Conservation (phyloP, 2,329 filamentous ascomycete species). For the Plenodomus tracheiphilus region DNA sequence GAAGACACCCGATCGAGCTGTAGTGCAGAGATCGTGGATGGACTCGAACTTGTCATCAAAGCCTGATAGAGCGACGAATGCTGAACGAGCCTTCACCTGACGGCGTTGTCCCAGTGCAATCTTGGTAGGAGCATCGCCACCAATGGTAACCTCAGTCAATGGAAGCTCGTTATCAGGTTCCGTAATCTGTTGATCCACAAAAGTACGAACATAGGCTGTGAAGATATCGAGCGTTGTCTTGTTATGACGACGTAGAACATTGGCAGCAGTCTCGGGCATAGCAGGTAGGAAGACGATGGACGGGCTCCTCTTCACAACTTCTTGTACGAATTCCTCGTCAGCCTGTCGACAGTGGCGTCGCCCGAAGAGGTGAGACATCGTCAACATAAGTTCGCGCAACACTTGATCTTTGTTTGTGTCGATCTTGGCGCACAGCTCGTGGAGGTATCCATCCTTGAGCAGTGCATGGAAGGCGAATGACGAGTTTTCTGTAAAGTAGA, state of each 20-base stretch:
- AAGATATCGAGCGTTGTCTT: conserved; percentile 67
- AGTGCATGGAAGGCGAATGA: conserved; percentile 78
- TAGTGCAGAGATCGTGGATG: conserved; percentile 69
- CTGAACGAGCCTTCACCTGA: conserved; percentile 61
- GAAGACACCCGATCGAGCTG: conserved; percentile 69
- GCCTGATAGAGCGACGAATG: conserved; percentile 73
- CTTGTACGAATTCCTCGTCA: conserved; percentile 52
- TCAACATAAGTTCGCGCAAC: conserved; percentile 65
- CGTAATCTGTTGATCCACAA: conserved; percentile 65
- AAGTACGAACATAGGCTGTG: conserved; percentile 69
- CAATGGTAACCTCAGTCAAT: conserved; percentile 57
- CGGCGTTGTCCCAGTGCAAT: conserved; percentile 8
- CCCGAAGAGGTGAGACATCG: conserved; percentile 72
- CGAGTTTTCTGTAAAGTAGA: conserved; percentile 77
- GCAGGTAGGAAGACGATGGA: conserved; percentile 68
- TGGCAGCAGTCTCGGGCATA: conserved; percentile 61
- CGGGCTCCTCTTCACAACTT: conserved; percentile 59
- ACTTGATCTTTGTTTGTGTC: conserved; percentile 54
- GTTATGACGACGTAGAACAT: conserved; percentile 66
- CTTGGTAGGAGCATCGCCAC: conserved; percentile 34
- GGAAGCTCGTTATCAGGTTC: conserved; percentile 61
- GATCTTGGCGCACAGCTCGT: conserved; percentile 63
- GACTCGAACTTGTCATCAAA: conserved; percentile 65
- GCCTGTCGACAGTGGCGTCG: conserved; percentile 57
- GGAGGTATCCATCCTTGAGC: conserved; percentile 71